These are phyloP conservation scores for Ophiognomonia clavigignenti-juglandacearum DNA, from an alignment of 2,329 filamentous ascomycete genomes.

Conservation along the genomic window DNA sequence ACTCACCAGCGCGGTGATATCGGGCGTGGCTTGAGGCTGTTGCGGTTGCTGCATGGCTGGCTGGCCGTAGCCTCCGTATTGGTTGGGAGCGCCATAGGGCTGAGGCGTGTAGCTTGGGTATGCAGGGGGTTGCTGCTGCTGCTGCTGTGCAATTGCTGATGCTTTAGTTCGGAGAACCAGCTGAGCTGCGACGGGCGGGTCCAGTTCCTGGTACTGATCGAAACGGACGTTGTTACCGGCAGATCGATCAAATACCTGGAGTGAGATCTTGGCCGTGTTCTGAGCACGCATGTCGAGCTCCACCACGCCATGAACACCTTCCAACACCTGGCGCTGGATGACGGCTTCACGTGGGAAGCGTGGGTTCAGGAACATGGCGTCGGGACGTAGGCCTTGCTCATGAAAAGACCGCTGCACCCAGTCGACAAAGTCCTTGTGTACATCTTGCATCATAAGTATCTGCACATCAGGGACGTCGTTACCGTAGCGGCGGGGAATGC, in stretches of 20 bases:
- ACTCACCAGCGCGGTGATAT: slow-evolving; percentile 61
- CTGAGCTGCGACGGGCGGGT: slow-evolving; percentile 73
- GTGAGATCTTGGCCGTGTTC: slow-evolving; percentile 64
- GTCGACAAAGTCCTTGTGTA: slow-evolving; percentile 72
- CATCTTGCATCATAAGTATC: slow-evolving; percentile 73
- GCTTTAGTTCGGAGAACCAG: slow-evolving; percentile 70
- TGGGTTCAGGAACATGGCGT: slow-evolving; percentile 75
- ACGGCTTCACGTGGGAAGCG: slow-evolving; percentile 72
- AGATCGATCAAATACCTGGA: slow-evolving; percentile 82
- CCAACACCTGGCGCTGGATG: slow-evolving; percentile 78
- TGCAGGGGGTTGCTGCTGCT: slow-evolving; percentile 24
- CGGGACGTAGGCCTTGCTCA: slow-evolving; percentile 65
- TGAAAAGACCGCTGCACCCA: slow-evolving; percentile 78
- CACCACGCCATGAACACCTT: slow-evolving; percentile 82
- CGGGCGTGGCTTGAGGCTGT: slow-evolving; percentile 29
- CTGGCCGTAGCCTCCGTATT: slow-evolving; percentile 26
- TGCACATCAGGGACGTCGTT: slow-evolving; percentile 84
- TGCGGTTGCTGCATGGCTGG: slow-evolving; percentile 23
- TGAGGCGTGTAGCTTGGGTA: slow-evolving; percentile 26
- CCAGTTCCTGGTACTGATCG: slow-evolving; percentile 81
- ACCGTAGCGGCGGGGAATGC: slow-evolving; percentile 68
- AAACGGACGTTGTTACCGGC: slow-evolving; percentile 75
- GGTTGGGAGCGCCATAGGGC: slow-evolving; percentile 19
- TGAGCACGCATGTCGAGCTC: slow-evolving; percentile 70
- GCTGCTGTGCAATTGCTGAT: slow-evolving; percentile 16